phyloP scores from a whole-genome alignment of 2,329 filamentous ascomycete genomes.

The Botrytis elliptica region DNA sequence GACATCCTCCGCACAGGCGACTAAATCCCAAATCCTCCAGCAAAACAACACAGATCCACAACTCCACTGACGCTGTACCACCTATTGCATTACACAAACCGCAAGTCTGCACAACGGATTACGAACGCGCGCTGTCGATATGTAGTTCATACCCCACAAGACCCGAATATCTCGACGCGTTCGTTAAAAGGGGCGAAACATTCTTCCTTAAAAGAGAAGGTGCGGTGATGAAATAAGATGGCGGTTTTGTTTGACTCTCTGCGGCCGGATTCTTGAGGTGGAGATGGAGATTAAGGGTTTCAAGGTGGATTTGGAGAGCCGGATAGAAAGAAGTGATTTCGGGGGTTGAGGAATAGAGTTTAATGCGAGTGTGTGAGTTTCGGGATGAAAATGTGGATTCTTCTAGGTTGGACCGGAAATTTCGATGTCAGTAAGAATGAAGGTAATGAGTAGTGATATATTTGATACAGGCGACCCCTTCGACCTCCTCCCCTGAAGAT shows the following conservation, averaged over 20 bases:
- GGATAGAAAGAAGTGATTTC: neutral
- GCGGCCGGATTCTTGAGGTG: conserved; percentile 17
- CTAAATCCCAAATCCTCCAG: conserved; percentile 33
- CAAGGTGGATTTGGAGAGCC: neutral
- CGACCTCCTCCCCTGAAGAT: no score
- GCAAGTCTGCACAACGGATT: conserved; percentile 38
- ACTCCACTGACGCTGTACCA: conserved; percentile 38
- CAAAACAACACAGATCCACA: conserved; percentile 39
- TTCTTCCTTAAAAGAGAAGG: conserved; percentile 36
- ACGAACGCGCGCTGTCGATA: conserved; percentile 41
- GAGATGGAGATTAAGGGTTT: neutral
- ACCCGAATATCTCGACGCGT: conserved; percentile 20
- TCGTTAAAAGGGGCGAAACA: neutral
- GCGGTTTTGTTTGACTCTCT: conserved; percentile 1
- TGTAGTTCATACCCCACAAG: conserved; percentile 31
- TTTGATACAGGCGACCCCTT: no score
- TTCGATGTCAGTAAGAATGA: no score
- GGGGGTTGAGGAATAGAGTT: neutral
- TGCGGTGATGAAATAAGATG: conserved; percentile 10
- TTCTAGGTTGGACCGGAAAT: no score
- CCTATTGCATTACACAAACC: conserved; percentile 39
- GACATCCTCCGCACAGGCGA: no score
- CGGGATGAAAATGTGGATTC: conserved; percentile 7
- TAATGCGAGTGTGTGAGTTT: conserved; percentile 1
- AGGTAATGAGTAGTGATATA: no score